Percentiles rank a stretch among this genome's conserved stretches.
Conservation (phyloP, 208 protist genomes). For the Blastocrithidia nonstop region DNA sequence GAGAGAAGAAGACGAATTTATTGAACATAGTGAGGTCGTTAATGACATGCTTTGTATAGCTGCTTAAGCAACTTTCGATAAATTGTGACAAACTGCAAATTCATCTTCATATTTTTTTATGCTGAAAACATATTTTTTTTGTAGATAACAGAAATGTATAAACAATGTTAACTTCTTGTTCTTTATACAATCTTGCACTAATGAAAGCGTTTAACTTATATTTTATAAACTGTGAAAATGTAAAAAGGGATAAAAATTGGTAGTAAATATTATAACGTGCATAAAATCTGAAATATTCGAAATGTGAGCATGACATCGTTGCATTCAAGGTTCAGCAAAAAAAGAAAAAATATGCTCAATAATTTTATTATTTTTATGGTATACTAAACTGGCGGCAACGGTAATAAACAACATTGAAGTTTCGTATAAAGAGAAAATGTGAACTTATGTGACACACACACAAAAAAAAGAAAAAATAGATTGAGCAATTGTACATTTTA, state of each 20-base stretch:
- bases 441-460: no score
- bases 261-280: no score
- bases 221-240: background rate
- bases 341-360: no score
- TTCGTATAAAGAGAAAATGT: no score
- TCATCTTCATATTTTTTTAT: background rate
- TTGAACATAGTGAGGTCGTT: constrained; percentile 42
- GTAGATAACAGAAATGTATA: constrained; percentile 4
- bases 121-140: background rate
- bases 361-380: no score
- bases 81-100: constrained; percentile 29
- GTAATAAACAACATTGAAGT: no score
- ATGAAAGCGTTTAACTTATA: background rate
- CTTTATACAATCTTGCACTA: background rate
- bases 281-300: no score
- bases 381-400: no score
- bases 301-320: no score
- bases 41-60: constrained; percentile 17
- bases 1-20: constrained; percentile 72
- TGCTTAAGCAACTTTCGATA: constrained; percentile 49
- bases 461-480: background rate
- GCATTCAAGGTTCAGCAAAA: no score
- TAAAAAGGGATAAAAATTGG: no score
- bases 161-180: background rate
- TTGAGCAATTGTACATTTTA: constrained; percentile 1